These are phyloP conservation scores for Plasmopara viticola DNA, from an alignment of 352 stramenopile genomes.

Conservation along the genomic window DNA sequence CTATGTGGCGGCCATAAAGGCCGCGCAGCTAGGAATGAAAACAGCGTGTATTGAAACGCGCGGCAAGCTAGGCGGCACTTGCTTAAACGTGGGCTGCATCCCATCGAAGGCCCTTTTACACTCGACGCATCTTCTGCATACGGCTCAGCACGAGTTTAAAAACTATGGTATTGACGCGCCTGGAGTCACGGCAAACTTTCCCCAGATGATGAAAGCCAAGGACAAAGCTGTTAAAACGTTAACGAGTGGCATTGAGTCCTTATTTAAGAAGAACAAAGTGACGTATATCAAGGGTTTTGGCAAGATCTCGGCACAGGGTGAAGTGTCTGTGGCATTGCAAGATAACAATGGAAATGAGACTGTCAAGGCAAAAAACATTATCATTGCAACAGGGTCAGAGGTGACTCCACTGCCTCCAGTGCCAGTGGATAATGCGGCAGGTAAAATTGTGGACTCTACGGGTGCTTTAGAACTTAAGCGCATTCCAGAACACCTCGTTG, in stretches of 20 bases:
- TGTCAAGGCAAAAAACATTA: conserved; percentile 96
- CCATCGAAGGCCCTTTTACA: conserved; percentile 97
- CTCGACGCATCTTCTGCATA: conserved; percentile 94
- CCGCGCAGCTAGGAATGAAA: conserved; percentile 96
- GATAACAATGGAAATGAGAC: conserved; percentile 87
- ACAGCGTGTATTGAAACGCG: conserved; percentile 97
- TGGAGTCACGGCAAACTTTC: conserved; percentile 91
- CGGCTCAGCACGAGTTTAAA: conserved; percentile 94
- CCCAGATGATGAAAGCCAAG: conserved; percentile 96
- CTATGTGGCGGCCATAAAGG: conserved; percentile 99
- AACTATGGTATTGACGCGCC: conserved; percentile 92
- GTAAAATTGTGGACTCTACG: conserved; percentile 99
- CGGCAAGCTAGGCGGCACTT: conserved; percentile 94
- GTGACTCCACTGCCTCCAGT: conserved; percentile 92
- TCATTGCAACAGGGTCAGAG: conserved; percentile 88
- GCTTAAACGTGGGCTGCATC: conserved; percentile 99
- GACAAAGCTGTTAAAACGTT: conserved; percentile 91
- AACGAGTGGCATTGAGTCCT: conserved; percentile 94
- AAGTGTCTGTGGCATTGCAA: conserved; percentile 88
- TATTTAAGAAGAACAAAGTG: conserved; percentile 99
- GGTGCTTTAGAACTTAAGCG: conserved; percentile 91
- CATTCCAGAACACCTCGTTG: conserved; percentile 93
- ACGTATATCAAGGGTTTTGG: conserved; percentile 97
- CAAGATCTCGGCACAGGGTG: conserved; percentile 90
- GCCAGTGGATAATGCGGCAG: conserved; percentile 94